These are phyloP conservation scores for Eucalyptus grandis DNA, from an alignment of 345 rosid species.

Conservation along the genomic window DNA sequence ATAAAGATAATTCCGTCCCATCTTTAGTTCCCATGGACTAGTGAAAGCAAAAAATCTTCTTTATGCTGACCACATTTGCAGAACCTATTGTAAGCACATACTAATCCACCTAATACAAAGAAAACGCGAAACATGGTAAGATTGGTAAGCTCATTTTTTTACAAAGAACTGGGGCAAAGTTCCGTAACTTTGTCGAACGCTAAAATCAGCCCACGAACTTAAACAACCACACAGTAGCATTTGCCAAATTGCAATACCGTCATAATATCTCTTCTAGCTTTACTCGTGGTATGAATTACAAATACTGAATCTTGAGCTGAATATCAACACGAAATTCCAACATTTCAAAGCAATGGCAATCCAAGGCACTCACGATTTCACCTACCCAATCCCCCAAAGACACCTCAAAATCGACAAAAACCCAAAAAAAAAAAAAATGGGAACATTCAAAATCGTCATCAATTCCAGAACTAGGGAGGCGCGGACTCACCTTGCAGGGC, in stretches of 20 bases:
- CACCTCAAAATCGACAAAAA: neutral
- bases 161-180: neutral
- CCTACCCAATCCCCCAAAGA: neutral
- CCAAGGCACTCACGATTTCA: neutral
- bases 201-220: neutral
- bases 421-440: accelerated
- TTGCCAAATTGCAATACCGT: neutral
- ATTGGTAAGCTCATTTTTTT: neutral
- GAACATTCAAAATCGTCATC: neutral
- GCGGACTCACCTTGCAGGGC: conserved; percentile 75
- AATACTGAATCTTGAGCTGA: neutral
- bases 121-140: neutral
- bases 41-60: neutral
- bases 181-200: neutral
- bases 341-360: neutral
- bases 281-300: neutral
- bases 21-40: neutral
- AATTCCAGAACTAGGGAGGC: neutral
- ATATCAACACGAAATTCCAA: neutral
- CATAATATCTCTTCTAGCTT: neutral
- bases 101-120: neutral
- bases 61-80: neutral
- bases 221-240: neutral
- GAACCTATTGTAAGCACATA: neutral
- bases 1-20: neutral